phyloP scores from a whole-genome alignment of 768 basidiomycete genomes.

The Calvatia gigantea region DNA sequence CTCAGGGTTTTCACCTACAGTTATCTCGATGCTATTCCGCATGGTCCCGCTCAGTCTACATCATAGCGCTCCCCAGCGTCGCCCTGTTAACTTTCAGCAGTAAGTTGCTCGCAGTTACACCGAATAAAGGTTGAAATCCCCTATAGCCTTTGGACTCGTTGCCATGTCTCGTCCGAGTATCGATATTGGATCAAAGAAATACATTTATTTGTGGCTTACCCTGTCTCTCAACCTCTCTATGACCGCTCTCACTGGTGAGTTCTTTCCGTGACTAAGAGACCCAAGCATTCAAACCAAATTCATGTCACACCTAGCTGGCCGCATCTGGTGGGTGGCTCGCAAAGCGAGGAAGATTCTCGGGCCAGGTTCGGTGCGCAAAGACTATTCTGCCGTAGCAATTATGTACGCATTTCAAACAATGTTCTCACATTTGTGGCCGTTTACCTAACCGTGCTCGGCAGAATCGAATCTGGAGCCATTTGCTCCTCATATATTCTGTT shows the following conservation, averaged over 20 bases:
- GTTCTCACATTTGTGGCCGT: too few relatives aligned
- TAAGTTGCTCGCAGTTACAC: constrained; percentile 13
- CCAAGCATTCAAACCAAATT: background rate
- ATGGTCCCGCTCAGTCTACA: constrained; percentile 27
- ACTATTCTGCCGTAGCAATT: constrained; percentile 30
- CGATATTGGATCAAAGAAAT: constrained; percentile 14
- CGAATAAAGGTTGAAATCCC: background rate
- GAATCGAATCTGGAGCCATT: constrained; percentile 35
- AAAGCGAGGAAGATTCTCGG: constrained; percentile 24
- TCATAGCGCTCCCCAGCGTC: constrained; percentile 23
- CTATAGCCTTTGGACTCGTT: background rate
- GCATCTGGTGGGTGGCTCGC: constrained; percentile 31
- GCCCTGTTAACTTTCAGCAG: constrained; percentile 30
- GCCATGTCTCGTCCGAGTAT: constrained; percentile 19
- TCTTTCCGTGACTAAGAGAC: background rate
- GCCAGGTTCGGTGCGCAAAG: constrained; percentile 25
- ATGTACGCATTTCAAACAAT: constrained; percentile 33
- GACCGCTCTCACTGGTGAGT: constrained; percentile 31
- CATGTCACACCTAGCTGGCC: constrained; percentile 21
- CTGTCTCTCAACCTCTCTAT: constrained; percentile 30
- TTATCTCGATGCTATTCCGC: constrained; percentile 36
- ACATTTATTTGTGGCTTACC: constrained; percentile 31
- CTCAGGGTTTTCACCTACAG: background rate
- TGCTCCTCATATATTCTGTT: constrained; percentile 22
- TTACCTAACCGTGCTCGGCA: constrained; percentile 15